phyloP scores from a whole-genome alignment of 2,329 filamentous ascomycete genomes.

The Hypoxylon sp. region DNA sequence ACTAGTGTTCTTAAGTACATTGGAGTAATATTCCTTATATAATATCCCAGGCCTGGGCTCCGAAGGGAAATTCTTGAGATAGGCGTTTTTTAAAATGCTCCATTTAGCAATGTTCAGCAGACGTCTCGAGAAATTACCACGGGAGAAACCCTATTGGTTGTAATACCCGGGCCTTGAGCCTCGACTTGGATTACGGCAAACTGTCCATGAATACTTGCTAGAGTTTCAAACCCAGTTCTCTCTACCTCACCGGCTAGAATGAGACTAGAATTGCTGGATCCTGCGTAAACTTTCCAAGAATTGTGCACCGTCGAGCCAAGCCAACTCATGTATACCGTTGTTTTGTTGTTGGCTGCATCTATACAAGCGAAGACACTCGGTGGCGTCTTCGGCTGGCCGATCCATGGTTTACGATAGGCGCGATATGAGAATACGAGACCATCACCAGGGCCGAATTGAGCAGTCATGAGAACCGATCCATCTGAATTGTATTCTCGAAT shows the following conservation, averaged over 20 bases:
- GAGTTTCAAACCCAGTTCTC: constrained; percentile 44
- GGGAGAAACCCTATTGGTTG: constrained; percentile 12
- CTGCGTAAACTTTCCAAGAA: constrained; percentile 55
- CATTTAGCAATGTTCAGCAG: constrained; percentile 7
- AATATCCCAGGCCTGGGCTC: too few species aligned
- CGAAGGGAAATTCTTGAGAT: not conserved
- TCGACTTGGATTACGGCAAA: constrained; percentile 31
- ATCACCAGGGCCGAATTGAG: constrained; percentile 52
- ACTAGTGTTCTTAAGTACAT: too few species aligned
- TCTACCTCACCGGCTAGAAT: constrained; percentile 23
- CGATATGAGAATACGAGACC: constrained; percentile 54
- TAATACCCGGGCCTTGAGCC: constrained; percentile 21
- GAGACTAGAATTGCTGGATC: constrained; percentile 28
- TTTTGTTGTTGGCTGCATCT: constrained; percentile 35
- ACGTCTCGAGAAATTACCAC: constrained; percentile 17
- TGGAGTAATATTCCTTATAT: too few species aligned
- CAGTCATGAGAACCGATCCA: constrained; percentile 53
- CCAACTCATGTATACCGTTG: constrained; percentile 57
- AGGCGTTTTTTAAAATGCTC: not conserved
- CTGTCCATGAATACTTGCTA: constrained; percentile 27
- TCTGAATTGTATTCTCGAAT: constrained; percentile 56
- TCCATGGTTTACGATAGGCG: constrained; percentile 56
- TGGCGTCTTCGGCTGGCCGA: constrained; percentile 41
- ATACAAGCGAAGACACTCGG: constrained; percentile 44
- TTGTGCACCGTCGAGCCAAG: constrained; percentile 57